phyloP scores from a whole-genome alignment of 352 stramenopile genomes.

The Hyaloperonospora brassicae region DNA sequence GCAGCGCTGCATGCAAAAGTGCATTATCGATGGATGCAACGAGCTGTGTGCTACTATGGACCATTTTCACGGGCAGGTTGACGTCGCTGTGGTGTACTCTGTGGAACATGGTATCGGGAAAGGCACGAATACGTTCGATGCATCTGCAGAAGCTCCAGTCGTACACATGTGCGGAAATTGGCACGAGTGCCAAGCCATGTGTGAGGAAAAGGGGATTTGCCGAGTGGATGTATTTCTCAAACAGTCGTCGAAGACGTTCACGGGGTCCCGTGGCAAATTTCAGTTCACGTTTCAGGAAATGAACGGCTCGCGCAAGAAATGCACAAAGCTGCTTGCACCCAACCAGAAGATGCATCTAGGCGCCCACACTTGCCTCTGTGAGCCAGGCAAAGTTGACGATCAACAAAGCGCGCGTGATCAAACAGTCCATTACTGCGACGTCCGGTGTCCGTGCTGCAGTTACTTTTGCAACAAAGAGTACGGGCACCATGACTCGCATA shows the following conservation, averaged over 20 bases:
- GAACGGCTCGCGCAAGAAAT: constrained; percentile 70
- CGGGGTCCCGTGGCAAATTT: constrained; percentile 45
- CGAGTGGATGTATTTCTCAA: constrained; percentile 64
- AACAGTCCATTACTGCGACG: constrained; percentile 58
- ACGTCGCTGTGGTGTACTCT: constrained; percentile 39
- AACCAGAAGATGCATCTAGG: constrained; percentile 40
- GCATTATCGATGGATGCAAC: constrained; percentile 52
- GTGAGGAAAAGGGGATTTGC: constrained; percentile 53
- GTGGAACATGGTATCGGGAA: constrained; percentile 42
- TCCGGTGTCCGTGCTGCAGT: constrained; percentile 60
- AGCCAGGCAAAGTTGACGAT: constrained; percentile 7
- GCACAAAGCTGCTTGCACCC: constrained; percentile 26
- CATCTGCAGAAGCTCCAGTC: constrained; percentile 24
- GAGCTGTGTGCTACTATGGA: constrained; percentile 38
- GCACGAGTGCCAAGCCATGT: constrained; percentile 51
- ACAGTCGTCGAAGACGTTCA: constrained; percentile 59
- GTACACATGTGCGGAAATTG: constrained; percentile 55
- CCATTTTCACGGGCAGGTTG: constrained; percentile 60
- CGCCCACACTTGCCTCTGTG: constrained; percentile 38
- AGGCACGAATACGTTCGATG: constrained; percentile 32
- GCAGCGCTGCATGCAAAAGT: constrained; percentile 46
- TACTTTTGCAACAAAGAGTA: constrained; percentile 68
- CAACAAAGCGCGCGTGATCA: constrained; percentile 1
- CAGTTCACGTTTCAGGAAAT: constrained; percentile 76
- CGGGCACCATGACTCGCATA: constrained; percentile 44